These are phyloP conservation scores for Suillus paluster DNA, from an alignment of 768 basidiomycete species.

Conservation along the genomic window DNA sequence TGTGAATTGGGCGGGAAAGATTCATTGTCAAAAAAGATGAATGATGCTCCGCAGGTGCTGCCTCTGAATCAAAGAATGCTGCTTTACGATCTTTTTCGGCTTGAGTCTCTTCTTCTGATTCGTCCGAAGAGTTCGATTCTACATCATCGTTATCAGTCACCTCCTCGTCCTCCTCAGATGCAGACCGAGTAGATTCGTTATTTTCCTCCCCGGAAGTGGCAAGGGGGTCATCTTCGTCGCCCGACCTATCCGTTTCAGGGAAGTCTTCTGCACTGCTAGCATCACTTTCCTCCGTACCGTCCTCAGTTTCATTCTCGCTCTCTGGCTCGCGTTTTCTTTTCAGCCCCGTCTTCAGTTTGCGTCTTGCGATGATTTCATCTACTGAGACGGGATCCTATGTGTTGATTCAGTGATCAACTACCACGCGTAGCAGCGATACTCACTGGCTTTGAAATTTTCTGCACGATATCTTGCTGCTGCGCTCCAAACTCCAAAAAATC, in stretches of 20 bases:
- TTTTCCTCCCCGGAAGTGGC: conserved; percentile 38
- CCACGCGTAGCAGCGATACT: conserved; percentile 23
- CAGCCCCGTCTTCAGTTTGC: conserved; percentile 48
- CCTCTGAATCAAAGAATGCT: conserved; percentile 81
- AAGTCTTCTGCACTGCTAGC: conserved; percentile 3
- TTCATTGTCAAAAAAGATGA: conserved; percentile 92
- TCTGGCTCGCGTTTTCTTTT: conserved; percentile 65
- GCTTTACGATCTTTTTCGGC: conserved; percentile 73
- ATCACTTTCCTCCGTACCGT: conserved; percentile 37
- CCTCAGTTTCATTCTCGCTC: conserved; percentile 41
- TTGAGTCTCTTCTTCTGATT: conserved; percentile 63
- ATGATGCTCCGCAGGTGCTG: conserved; percentile 53
- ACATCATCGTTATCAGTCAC: conserved; percentile 21
- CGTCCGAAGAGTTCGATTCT: conserved; percentile 58
- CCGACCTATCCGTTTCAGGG: conserved; percentile 34
- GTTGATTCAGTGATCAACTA: conserved; percentile 7
- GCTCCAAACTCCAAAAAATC: conserved; percentile 51
- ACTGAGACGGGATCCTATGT: conserved; percentile 79
- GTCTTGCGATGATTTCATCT: conserved; percentile 88
- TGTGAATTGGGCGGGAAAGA: conserved; percentile 91
- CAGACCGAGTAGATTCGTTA: conserved; percentile 34
- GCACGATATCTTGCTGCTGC: conserved; percentile 59
- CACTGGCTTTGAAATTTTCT: conserved; percentile 67
- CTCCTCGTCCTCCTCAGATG: conserved; percentile 41
- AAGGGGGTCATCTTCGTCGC: conserved; percentile 34